Percentiles rank a stretch among this genome's conserved stretches.
These are phyloP conservation scores for Backusella psychrophila DNA, from an alignment of 192 early-diverging fungal species.

Conservation along the genomic window DNA sequence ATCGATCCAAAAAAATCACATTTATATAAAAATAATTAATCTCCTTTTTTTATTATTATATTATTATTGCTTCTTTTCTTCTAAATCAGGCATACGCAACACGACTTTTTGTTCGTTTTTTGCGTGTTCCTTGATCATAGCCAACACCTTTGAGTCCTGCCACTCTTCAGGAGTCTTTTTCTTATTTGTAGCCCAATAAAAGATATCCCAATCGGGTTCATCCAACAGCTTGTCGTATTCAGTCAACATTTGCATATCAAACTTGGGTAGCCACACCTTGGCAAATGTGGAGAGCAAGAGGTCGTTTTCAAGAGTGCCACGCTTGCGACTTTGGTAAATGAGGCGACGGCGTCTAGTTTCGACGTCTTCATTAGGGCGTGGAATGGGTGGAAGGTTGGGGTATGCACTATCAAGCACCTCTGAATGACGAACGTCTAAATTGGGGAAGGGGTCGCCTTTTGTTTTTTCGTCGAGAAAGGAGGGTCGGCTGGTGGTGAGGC, in stretches of 20 bases:
- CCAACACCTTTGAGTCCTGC: slow-evolving; percentile 49
- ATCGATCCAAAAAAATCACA: background rate
- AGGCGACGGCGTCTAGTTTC: slow-evolving; percentile 79
- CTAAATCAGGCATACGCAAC: slow-evolving; percentile 79
- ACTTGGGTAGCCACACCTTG: slow-evolving; percentile 49
- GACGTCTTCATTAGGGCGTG: slow-evolving; percentile 62
- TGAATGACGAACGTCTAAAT: slow-evolving; percentile 32
- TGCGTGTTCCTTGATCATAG: slow-evolving; percentile 70
- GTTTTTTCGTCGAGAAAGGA: background rate
- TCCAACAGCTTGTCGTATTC: slow-evolving; percentile 85
- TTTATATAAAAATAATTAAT: background rate
- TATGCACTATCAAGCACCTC: slow-evolving; percentile 27
- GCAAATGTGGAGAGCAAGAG: slow-evolving; percentile 90
- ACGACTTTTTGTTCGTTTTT: slow-evolving; percentile 74
- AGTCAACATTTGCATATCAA: slow-evolving; percentile 58
- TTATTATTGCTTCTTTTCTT: background rate
- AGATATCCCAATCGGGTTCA: slow-evolving; percentile 96
- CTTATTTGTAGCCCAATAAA: slow-evolving; percentile 82
- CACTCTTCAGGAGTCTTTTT: slow-evolving; percentile 59
- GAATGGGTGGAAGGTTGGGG: slow-evolving; percentile 50
- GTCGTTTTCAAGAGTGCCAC: slow-evolving; percentile 94
- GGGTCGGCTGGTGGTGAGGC: background rate
- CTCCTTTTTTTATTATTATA: background rate
- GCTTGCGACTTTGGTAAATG: slow-evolving; percentile 84
- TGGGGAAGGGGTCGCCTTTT: slow-evolving; percentile 34